Evolutionary conservation across 306 rosid species (phyloP), one percentile per base, ranked within the genome.

Genomic region (Vachellia collinsii): DNA sequence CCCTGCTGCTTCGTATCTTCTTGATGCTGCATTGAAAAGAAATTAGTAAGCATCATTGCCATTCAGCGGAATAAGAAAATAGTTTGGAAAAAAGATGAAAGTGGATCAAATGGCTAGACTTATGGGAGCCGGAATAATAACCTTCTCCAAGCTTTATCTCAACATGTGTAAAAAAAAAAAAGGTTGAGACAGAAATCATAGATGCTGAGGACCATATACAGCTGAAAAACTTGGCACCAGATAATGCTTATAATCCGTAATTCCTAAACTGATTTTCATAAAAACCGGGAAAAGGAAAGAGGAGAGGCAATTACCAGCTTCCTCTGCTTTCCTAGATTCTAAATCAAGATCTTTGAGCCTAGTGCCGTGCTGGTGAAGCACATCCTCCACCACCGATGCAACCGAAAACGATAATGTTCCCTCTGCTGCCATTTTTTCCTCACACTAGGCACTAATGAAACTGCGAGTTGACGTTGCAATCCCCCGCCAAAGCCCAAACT

Each of bases 1-100:
- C 80, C 97, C 97, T 12, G 97, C 97, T 7, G 99, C 99, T 75
- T 94, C 97, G 67, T 88, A 82, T 77, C 99, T 91, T 85, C 99
- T 93, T 4, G 88, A 89, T 58, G 95, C 99, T 94, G 83, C 79
- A 51, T 73, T 7, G 20, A 71, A 58, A 66, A 70, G 77, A 76
- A 29, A 46, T 34, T 62, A 16, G 48, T 11, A 46, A n/a, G 78
- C 77, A 82, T 47, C 54, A 80, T 54, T 61, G 63, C 59, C 59
- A 25, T 43, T 54, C 41, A 70, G n/a, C n/a, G 50, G 59, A 68
- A 22, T 29, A 42, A 8, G 20, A 70, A 44, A 7, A 51, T 16
- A 68, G 50, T 70, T 74, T 22, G 65, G 25, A 67, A 68, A 66
- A 80, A 41, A 81, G n/a, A 77, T 19, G 43, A 77, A 53, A 42